Percentiles rank a stretch among this genome's conserved stretches.
Conservation (phyloP, 2,329 filamentous ascomycete species). For the Parasarocladium wereldwijsianum region DNA sequence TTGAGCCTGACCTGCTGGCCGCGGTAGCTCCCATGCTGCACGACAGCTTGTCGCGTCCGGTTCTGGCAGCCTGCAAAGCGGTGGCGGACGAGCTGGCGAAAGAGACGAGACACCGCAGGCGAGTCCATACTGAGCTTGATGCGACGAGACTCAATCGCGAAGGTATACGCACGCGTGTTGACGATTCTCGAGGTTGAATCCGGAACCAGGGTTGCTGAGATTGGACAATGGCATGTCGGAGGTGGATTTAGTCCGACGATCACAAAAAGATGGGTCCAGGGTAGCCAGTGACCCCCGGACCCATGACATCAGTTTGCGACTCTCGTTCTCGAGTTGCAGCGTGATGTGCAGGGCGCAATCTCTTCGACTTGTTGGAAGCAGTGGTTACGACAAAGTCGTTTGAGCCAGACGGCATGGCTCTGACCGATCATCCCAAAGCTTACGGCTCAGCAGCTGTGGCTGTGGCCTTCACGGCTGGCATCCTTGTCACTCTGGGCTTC, state of each 20-base stretch:
- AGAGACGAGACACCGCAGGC: slow-evolving; percentile 60
- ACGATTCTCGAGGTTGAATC: slow-evolving; percentile 1
- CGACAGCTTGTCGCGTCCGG: slow-evolving; percentile 8
- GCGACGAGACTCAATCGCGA: not conserved
- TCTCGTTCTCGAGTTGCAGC: too few species aligned
- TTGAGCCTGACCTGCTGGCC: slow-evolving; percentile 13
- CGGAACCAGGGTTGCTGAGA: not conserved
- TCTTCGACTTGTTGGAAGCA: too few species aligned
- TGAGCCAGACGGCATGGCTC: slow-evolving; percentile 30
- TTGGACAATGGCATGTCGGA: slow-evolving; percentile 1
- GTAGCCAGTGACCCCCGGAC: too few species aligned
- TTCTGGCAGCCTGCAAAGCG: slow-evolving; percentile 17
- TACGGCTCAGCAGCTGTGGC: slow-evolving; percentile 53
- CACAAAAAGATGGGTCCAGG: too few species aligned
- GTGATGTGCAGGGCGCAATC: too few species aligned
- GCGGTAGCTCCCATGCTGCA: slow-evolving; percentile 4
- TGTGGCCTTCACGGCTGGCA: slow-evolving; percentile 62
- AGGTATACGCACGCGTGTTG: not conserved
- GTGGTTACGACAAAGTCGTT: too few species aligned
- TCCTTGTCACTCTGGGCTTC: slow-evolving; percentile 60
- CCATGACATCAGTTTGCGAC: too few species aligned
- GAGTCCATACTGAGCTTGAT: slow-evolving; percentile 54
- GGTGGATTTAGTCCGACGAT: slow-evolving; percentile 3
- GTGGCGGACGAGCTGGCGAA: slow-evolving; percentile 73
- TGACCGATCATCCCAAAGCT: slow-evolving; percentile 44